phyloP scores from a whole-genome alignment of 2,329 filamentous ascomycete species.

The Cryphonectria parasitica region DNA sequence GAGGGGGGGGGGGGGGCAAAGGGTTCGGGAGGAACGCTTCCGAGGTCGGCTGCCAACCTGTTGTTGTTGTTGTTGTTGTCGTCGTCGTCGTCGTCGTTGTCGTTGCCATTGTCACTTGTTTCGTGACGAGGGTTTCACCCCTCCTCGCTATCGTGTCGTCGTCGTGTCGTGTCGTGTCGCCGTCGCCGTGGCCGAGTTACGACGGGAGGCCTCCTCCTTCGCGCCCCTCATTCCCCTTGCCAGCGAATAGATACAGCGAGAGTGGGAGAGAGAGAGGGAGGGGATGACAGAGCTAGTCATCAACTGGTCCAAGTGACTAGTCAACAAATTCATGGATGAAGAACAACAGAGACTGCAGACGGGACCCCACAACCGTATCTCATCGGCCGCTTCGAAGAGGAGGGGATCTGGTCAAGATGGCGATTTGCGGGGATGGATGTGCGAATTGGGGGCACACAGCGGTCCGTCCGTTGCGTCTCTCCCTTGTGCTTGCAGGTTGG shows the following conservation, averaged over 20 bases:
- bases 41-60: neutral
- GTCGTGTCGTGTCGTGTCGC: neutral
- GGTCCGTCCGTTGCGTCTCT: conserved; percentile 7
- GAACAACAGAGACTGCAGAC: neutral
- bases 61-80: neutral
- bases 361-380: conserved; percentile 6
- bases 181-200: neutral
- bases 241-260: conserved; percentile 4
- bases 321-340: neutral
- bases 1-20: neutral
- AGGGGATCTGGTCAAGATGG: conserved; percentile 11
- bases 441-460: neutral
- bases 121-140: neutral
- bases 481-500: neutral
- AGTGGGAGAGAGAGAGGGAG: neutral
- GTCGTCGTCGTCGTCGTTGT: neutral
- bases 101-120: neutral
- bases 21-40: neutral
- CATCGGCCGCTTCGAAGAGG: conserved; percentile 4
- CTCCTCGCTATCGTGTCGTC: neutral
- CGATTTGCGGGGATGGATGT: conserved; percentile 6
- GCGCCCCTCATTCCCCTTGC: neutral
- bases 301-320: neutral
- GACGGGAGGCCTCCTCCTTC: neutral
- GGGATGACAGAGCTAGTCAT: neutral